phyloP scores from a whole-genome alignment of 306 rosid species.

The Ceratonia siliqua region DNA sequence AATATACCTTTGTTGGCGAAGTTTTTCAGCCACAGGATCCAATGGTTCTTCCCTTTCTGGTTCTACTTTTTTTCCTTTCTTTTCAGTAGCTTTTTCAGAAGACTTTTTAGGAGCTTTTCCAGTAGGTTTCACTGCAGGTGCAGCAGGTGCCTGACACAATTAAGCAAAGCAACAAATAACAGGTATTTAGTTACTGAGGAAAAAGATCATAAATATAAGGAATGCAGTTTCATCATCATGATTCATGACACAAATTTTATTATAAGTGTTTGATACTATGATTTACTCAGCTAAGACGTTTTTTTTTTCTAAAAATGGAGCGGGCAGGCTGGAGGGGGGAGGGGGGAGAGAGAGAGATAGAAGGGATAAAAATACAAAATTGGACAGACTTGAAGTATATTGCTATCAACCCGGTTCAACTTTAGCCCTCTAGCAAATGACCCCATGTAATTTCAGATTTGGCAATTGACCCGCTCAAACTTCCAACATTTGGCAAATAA shows the following conservation, averaged over 20 bases:
- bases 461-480: not conserved
- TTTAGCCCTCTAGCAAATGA: not conserved
- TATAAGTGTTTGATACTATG: not conserved
- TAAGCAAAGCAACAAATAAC: constrained; percentile 1
- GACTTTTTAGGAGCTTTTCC: constrained; percentile 68
- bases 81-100: constrained; percentile 56
- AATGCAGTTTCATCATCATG: not conserved
- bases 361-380: not conserved
- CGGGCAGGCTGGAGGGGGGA: too few relatives aligned
- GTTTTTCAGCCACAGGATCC: constrained; percentile 86
- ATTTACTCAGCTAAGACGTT: not conserved
- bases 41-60: constrained; percentile 59
- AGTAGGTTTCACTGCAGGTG: constrained; percentile 58
- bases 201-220: not conserved
- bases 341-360: not conserved
- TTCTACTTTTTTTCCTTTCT: constrained; percentile 64
- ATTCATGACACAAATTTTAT: not conserved
- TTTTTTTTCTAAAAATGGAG: too few relatives aligned
- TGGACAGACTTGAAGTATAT: not conserved
- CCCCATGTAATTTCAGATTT: too few relatives aligned
- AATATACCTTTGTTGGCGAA: constrained; percentile 85
- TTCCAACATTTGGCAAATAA: not conserved
- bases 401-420: not conserved
- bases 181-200: not conserved
- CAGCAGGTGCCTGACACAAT: constrained; percentile 61